Conservation (phyloP, 805 yeast genomes). For the Starmerella apicola region DNA sequence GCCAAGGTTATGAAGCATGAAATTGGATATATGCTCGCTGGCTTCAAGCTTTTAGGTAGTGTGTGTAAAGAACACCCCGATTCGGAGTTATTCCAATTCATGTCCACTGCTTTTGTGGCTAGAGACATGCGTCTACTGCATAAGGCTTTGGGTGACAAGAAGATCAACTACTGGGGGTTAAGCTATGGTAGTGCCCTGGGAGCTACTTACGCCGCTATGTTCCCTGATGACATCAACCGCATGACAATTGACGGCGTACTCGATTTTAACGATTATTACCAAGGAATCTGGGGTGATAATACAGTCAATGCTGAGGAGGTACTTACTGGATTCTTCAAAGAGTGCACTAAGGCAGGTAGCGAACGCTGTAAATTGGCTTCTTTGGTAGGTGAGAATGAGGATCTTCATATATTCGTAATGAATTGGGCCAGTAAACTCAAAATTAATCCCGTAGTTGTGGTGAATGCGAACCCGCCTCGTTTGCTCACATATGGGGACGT, state of each 20-base stretch:
- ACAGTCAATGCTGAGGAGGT: slow-evolving; percentile 15
- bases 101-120: slow-evolving; percentile 20
- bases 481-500: slow-evolving; percentile 11
- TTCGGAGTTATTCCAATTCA: slow-evolving; percentile 10
- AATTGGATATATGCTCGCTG: slow-evolving; percentile 12
- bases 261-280: slow-evolving; percentile 17
- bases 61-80: slow-evolving; percentile 10
- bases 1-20: slow-evolving; percentile 3
- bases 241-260: slow-evolving; percentile 21
- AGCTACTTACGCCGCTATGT: slow-evolving; percentile 20
- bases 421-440: slow-evolving; percentile 6
- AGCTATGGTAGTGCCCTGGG: slow-evolving; percentile 21
- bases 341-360: slow-evolving; percentile 8
- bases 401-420: slow-evolving; percentile 5
- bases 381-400: slow-evolving; percentile 1
- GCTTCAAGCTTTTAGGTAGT: slow-evolving; percentile 8
- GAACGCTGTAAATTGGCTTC: slow-evolving; percentile 3
- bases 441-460: slow-evolving; percentile 3
- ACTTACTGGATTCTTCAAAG: slow-evolving; percentile 9
- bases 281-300: slow-evolving; percentile 16
- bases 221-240: slow-evolving; percentile 17
- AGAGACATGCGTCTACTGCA: slow-evolving; percentile 21
- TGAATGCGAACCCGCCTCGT: slow-evolving; percentile 9
- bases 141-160: slow-evolving; percentile 19
- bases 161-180: slow-evolving; percentile 23